Evolutionary conservation across 345 rosid genomes (phyloP), one percentile per base, ranked within the genome.

Genomic region (Stellera chamaejasme): DNA sequence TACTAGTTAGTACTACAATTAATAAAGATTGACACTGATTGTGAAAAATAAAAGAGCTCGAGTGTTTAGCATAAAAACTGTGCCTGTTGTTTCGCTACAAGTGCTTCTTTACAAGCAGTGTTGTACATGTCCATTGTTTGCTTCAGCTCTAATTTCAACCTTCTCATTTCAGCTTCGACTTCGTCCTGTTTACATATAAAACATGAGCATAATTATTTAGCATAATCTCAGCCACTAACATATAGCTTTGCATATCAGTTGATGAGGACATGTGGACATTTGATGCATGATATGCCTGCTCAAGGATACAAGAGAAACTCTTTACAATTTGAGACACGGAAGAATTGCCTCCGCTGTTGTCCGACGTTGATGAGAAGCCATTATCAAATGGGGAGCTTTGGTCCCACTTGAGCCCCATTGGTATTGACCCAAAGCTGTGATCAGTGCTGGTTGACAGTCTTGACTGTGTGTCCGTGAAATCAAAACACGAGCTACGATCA

Each of bases 21-120:
- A 32, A 32, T 32, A 32, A 5, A 32, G 0, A 32, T 8, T 32
- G 3, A 58, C 23, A 19, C 23, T 19, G 23, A 28, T 12, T 48
- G 57, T 59, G 6, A 58, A 63, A 48, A 13, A 56, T 12, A 26
- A 16, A 14, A 43, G 3, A 52, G 47, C 27, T n/a, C 13, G 50
- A 50, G 28, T 26, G 7, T 2, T 10, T 0, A 2, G 28, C 15
- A 43, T 19, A 13, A 32, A 57, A 46, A 2, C 3, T 19, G 36
- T 70, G 86, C 98, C 94, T 82, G 79, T 66, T 93, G 84, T 65
- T 82, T 84, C 47, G 88, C 97, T 57, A 76, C 58, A 27, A 89
- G 72, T 48, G 96, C 96, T 82, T 87, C 96, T 70, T 70, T 83
- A 71, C 99, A 93, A 26, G 97, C 99, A 46, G 76, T 73, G 51